A percentile compares a stretch with the other conserved stretches of the same genome.
phyloP scores from a whole-genome alignment of 495 filamentous ascomycete genomes.

The Penicillium psychrofluorescens region DNA sequence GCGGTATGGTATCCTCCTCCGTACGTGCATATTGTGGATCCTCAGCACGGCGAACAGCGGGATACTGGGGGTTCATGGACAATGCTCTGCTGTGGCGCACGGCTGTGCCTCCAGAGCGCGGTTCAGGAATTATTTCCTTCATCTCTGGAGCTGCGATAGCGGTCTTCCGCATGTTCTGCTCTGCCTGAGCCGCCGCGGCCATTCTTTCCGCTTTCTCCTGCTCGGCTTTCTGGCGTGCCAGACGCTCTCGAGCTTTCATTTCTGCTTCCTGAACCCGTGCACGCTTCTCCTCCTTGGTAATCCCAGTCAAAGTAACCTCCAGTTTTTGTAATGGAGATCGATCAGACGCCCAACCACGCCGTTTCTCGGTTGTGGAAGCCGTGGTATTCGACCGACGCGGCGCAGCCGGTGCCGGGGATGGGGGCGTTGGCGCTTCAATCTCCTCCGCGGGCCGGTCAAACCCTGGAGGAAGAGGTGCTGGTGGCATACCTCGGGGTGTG shows the following conservation, averaged over 20 bases:
- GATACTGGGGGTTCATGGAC: conserved; percentile 12
- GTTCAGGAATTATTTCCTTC: neutral
- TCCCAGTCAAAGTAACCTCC: conserved; percentile 77
- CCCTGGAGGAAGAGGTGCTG: conserved; percentile 7
- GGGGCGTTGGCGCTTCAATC: conserved; percentile 3
- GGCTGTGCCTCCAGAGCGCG: conserved; percentile 1
- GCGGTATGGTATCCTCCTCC: conserved; percentile 4
- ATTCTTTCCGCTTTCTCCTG: conserved; percentile 11
- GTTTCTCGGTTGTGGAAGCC: conserved; percentile 26
- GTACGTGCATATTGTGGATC: conserved; percentile 12
- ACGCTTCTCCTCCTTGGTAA: conserved; percentile 87
- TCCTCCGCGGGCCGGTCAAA: neutral
- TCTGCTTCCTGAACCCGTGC: conserved; percentile 77
- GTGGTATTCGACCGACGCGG: conserved; percentile 30
- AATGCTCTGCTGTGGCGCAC: conserved; percentile 12
- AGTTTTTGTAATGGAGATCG: conserved; percentile 87
- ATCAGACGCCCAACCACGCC: conserved; percentile 57
- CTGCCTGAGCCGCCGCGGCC: conserved; percentile 4
- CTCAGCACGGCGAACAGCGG: conserved; percentile 7
- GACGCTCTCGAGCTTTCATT: conserved; percentile 43
- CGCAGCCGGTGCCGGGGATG: neutral
- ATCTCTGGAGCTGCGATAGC: neutral
- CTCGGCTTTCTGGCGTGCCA: conserved; percentile 28
- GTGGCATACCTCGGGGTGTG: conserved; percentile 18
- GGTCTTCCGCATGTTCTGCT: conserved; percentile 2